phyloP scores from a whole-genome alignment of 371 early-diverging fungal genomes.

The Blastocladiella emersonii region DNA sequence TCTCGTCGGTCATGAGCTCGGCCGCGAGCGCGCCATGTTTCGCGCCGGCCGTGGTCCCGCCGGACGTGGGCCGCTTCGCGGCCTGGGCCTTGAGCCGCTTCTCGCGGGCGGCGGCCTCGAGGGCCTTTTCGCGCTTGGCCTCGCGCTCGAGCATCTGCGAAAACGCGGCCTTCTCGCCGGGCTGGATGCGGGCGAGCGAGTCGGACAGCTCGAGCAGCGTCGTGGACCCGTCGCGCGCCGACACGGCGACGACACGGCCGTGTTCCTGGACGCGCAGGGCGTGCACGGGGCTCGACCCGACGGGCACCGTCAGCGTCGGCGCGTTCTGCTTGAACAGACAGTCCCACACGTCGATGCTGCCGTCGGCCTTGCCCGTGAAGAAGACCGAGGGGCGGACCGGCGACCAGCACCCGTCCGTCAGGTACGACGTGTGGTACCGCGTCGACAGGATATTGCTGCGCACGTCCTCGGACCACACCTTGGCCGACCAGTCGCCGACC shows the following conservation, averaged over 20 bases:
- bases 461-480: slow-evolving; percentile 41
- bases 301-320: slow-evolving; percentile 34
- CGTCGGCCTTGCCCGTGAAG: slow-evolving; percentile 34
- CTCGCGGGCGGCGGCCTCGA: slow-evolving; percentile 32
- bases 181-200: slow-evolving; percentile 23
- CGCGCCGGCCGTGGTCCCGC: neutral
- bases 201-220: slow-evolving; percentile 35
- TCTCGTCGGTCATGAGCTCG: neutral
- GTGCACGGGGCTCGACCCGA: slow-evolving; percentile 30
- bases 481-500: slow-evolving; percentile 39
- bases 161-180: slow-evolving; percentile 32
- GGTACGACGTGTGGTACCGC: slow-evolving; percentile 22
- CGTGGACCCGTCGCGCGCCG: slow-evolving; percentile 31
- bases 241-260: slow-evolving; percentile 29
- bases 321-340: slow-evolving; percentile 37
- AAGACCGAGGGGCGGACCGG: slow-evolving; percentile 37
- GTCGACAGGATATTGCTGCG: slow-evolving; percentile 33
- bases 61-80: slow-evolving; percentile 5
- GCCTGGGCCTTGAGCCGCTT: slow-evolving; percentile 29
- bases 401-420: slow-evolving; percentile 41
- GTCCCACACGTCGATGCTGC: slow-evolving; percentile 40
- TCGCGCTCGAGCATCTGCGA: slow-evolving; percentile 45
- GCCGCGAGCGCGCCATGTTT: neutral
- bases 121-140: slow-evolving; percentile 38
- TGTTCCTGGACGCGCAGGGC: slow-evolving; percentile 36